Evolutionary conservation across 1,284 basidiomycete genomes (phyloP).

Genomic region (Leccinum subrobustum): DNA sequence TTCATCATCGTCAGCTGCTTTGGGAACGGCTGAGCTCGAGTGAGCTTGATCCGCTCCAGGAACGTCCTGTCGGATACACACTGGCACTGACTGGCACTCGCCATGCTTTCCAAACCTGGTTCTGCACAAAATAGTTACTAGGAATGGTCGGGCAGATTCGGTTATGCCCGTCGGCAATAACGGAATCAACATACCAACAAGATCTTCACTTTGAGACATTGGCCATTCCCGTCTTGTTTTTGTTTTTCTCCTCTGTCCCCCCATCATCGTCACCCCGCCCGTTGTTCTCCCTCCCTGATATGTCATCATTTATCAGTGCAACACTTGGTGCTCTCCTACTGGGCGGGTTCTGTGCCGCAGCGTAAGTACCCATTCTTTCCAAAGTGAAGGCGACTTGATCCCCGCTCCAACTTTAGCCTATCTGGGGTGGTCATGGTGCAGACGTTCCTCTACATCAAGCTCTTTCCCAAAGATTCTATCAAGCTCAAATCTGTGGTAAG

Average conservation of each 20-base stretch:
- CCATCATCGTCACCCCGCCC: neutral
- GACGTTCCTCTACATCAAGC: slow-evolving; percentile 42
- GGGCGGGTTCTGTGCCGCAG: slow-evolving; percentile 43
- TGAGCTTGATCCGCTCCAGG: neutral
- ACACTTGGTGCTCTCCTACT: slow-evolving; percentile 46
- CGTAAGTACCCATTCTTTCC: slow-evolving; percentile 18
- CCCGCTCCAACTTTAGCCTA: slow-evolving; percentile 31
- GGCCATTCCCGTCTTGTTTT: neutral
- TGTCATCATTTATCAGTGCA: slow-evolving; percentile 10
- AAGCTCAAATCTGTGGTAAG: slow-evolving; percentile 39
- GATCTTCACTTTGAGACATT: neutral
- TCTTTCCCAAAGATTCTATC: slow-evolving; percentile 38
- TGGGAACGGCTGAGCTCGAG: neutral
- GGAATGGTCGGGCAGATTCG: neutral
- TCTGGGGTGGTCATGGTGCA: slow-evolving; percentile 46
- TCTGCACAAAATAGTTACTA: neutral
- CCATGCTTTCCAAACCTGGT: neutral
- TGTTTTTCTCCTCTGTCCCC: neutral
- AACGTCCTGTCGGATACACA: neutral
- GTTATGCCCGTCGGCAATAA: neutral
- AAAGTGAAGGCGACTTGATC: neutral
- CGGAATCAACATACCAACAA: neutral
- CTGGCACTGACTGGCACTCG: neutral
- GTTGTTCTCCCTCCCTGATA: neutral
- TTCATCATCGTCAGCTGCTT: neutral